Evolutionary conservation across 495 filamentous ascomycete species (phyloP), one percentile per base, ranked within the genome.

Genomic region (Cudoniella acicularis): DNA sequence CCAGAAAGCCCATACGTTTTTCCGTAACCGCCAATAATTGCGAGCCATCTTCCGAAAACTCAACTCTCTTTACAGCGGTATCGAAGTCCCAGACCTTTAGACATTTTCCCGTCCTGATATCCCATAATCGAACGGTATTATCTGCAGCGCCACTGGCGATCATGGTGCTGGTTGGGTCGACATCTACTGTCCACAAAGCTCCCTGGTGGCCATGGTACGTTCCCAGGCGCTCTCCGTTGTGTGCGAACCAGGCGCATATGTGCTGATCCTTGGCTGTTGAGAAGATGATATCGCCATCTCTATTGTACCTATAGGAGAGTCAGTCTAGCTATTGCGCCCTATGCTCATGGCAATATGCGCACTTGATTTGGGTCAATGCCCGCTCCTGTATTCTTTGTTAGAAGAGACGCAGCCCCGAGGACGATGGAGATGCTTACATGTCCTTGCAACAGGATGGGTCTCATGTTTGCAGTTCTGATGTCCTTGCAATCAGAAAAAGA

Each of bases 121-220:
- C 92, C 94, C 94, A 99, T 70, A 99, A 79, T 65, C 91, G 87
- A 69, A 97, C 92, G 17, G 94, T 96, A 80, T 98, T 98, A 79
- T 99, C 94, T 73, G 94, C 94, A 63, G 90, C 92, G 51, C 94
- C 94, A 52, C 90, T 94, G 58, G 93, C 94, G 70, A 98, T 88
- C 68, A 98, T 83, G 61, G 89, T 90, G 63, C 89, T 91, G 67
- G 91, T 94, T 62, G 94, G 92, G 79, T 96, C 91, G 63, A 98
- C 89, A 69, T 98, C 95, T 70, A 99, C 89, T 55, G 92, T 96
- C 94, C 94, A 99, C 74, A 99, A 87, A 60, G 94, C 95, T 73
- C 94, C 94, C 70, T 93, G 87, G 80, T 99, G 94, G 69, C 94
- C 94, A 69, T 89, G 84, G 76, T 99, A 99, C 61, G 93, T 95